Base-by-base conservation (phyloP, 805 yeast species). In the Metschnikowia henanensis region DNA sequence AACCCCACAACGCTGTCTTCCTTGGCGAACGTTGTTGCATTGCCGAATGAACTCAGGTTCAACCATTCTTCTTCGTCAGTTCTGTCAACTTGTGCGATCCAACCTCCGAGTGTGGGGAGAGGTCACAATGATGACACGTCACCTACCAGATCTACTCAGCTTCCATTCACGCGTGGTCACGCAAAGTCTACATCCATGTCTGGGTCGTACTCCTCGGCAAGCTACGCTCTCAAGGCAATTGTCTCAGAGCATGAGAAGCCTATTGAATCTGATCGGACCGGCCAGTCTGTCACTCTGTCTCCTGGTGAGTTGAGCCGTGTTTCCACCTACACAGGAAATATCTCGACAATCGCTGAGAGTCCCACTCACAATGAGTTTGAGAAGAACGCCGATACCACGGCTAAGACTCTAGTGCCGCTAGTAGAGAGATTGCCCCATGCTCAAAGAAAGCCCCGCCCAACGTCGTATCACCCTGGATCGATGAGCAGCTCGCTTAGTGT, bases 391-490 rank as follows among this genome's bases (percentile, higher is more conserved):
- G 47, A 44, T 5, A 30, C 49, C 36, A 34, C 52, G 22, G 41
- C 41, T 39, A 22, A 38, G 36, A 35, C 34, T 32, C 37, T 30
- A n/a, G 46, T 48, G 19, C 41, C 58, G 2, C 38, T 53, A 4
- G 46, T 55, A 20, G 66, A 61, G 25, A 65, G 69, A 55, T 62
- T 74, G 39, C 76, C 78, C 7, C 77, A 74, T 22, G 57, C 72
- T 9, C 58, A 57, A 37, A 76, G 80, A 60, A 83, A 79, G 57
- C 91, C 89, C 45, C 77, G 95, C 60, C 95, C 95, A 32, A 86
- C 92, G 0, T 85, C 94, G 8, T 87, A 84, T 57, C 91, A 87
- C 58, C 95, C 95, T 15, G 75, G 83, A 2, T 70, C 79, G 12
- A 60, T 68, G 66, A 51, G 70, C 4, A 61, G 71, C 3, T 48